phyloP scores from a whole-genome alignment of 1,139 yeast genomes.

The Candida glucosophila region DNA sequence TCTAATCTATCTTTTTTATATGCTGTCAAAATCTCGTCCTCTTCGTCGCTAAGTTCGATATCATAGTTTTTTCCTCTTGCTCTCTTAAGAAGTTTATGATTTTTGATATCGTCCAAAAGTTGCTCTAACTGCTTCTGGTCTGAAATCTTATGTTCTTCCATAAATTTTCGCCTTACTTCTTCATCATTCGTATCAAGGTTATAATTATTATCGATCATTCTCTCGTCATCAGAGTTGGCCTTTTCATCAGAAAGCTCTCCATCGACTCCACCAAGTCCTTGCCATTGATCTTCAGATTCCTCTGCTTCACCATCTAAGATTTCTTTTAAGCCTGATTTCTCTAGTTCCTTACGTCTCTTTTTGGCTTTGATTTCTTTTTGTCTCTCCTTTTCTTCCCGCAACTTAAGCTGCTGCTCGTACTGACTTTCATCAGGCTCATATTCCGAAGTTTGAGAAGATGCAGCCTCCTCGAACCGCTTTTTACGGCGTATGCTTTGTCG shows the following conservation, averaged over 20 bases:
- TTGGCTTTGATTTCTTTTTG: slow-evolving; percentile 29
- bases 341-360: slow-evolving; percentile 39
- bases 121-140: slow-evolving; percentile 69
- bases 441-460: not conserved
- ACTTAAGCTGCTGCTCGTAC: slow-evolving; percentile 15
- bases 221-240: slow-evolving; percentile 72
- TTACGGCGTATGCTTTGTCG: not conserved
- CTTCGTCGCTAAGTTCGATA: slow-evolving; percentile 60
- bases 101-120: slow-evolving; percentile 72
- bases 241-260: slow-evolving; percentile 51
- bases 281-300: slow-evolving; percentile 96
- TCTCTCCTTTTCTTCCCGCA: slow-evolving; percentile 31
- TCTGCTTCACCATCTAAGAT: slow-evolving; percentile 81
- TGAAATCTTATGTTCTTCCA: slow-evolving; percentile 58
- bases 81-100: slow-evolving; percentile 70
- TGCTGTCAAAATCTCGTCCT: slow-evolving; percentile 48
- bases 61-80: slow-evolving; percentile 49
- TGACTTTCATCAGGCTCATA: not conserved
- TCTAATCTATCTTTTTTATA: slow-evolving; percentile 44
- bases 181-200: slow-evolving; percentile 51
- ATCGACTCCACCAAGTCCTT: slow-evolving; percentile 78
- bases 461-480: not conserved
- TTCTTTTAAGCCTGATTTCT: slow-evolving; percentile 40
- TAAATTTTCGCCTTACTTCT: slow-evolving; percentile 51
- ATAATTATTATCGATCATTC: slow-evolving; percentile 69